Evolutionary conservation across 176 grass and related monocot genomes (phyloP), one percentile per base, ranked within the genome.

Genomic region (Thinopyrum elongatum): DNA sequence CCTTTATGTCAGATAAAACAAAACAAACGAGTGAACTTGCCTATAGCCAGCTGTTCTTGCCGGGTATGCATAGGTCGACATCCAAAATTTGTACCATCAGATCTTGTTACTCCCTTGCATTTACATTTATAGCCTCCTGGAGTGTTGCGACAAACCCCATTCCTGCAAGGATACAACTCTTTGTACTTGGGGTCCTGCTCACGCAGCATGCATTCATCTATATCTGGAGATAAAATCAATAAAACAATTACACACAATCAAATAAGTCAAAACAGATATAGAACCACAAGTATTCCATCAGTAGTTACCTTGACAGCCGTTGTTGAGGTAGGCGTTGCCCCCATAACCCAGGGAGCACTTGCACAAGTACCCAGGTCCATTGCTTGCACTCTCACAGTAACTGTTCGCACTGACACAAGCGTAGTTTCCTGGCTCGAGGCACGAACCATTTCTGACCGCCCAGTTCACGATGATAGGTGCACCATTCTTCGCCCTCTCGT

Each of bases 321-420:
- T 51, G 6, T 10, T 39, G 47, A 87, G 31, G 21, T 87, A 87
- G 26, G 85, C 67, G 10, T 87, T 87, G 10, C 77, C 85, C 14
- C 64, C 22, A 5, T 91, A 91, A 2, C 86, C 82, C 9, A 51
- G 21, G 28, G 61, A 81, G 55, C 90, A 91, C n/a, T 55, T 31
- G 62, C 90, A 91, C 4, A 85, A 3, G 67, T 91, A 88, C 5
- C 90, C 90, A 1, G 29, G 51, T 16, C 84, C 84, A 65, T 81
- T 88, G 51, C 3, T 85, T 3, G 82, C 62, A 1, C 5, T 8
- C 38, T 5, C 21, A 31, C 86, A 85, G 5, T 73, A 34, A 19
- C 88, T 86, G 65, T 86, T 82, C 19, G 30, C 10, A 14, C 84
- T 86, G 29, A 31, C 12, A 10, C 89, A 90, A 0, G 57, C 74